phyloP scores from a whole-genome alignment of 1,284 basidiomycete genomes.

The Heterobasidion occidentale region DNA sequence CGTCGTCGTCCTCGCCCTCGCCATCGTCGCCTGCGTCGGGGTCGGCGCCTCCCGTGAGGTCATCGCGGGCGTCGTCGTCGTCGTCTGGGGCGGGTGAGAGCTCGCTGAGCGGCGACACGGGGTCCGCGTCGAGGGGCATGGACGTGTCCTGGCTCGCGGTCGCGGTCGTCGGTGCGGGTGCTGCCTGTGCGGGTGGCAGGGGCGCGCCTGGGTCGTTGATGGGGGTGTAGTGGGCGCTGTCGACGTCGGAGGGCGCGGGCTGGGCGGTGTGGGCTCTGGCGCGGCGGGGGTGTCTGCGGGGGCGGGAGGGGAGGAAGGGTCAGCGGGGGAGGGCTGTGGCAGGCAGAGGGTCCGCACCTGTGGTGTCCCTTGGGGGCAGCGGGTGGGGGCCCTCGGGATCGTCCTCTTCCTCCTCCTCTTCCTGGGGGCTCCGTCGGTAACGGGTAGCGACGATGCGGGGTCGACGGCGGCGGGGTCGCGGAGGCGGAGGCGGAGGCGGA shows the following conservation, averaged over 20 bases:
- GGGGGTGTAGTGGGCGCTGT: not conserved
- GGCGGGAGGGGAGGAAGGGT: slow-evolving; percentile 12
- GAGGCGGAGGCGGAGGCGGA: too few species aligned
- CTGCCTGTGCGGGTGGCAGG: slow-evolving; percentile 12
- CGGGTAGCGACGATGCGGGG: too few species aligned
- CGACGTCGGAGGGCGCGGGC: too few species aligned
- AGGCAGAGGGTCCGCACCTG: slow-evolving; percentile 12
- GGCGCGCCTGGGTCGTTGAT: slow-evolving; percentile 9
- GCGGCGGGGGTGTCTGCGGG: slow-evolving; percentile 19
- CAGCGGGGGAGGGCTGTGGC: slow-evolving; percentile 20
- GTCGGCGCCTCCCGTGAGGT: slow-evolving; percentile 19
- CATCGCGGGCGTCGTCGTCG: slow-evolving; percentile 22
- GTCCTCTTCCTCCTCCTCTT: too few species aligned
- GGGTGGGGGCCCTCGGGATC: too few species aligned
- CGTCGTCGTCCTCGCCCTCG: slow-evolving; percentile 6
- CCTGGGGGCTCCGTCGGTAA: too few species aligned
- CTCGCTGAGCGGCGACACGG: slow-evolving; percentile 62
- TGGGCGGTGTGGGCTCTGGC: slow-evolving; percentile 9
- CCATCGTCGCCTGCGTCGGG: slow-evolving; percentile 12
- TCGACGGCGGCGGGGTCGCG: too few species aligned
- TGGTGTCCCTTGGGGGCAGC: too few species aligned
- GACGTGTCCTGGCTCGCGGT: slow-evolving; percentile 12
- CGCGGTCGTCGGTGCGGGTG: slow-evolving; percentile 5
- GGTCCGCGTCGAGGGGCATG: slow-evolving; percentile 25
- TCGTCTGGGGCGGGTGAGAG: slow-evolving; percentile 53